Evolutionary conservation across 805 yeast species (phyloP).

Genomic region (Schizosaccharomyces cryophilus): DNA sequence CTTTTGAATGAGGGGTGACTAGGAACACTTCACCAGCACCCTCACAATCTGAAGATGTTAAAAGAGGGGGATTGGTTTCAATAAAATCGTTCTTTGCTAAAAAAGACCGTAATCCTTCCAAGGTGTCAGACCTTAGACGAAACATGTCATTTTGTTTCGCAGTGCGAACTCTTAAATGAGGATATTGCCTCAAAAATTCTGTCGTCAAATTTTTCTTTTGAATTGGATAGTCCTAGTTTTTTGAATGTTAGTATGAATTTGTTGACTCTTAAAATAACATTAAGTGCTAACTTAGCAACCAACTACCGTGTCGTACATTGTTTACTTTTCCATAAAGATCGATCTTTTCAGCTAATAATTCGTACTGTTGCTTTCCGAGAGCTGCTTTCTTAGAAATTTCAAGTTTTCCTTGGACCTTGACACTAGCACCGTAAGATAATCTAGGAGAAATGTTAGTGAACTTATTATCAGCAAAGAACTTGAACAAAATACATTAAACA

Average conservation of each 20-base stretch:
- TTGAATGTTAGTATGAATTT: conserved; percentile 3
- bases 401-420: neutral
- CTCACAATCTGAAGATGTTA: conserved; percentile 83
- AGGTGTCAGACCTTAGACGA: conserved; percentile 48
- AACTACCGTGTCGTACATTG: neutral
- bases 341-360: conserved; percentile 3
- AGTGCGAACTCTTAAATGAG: conserved; percentile 57
- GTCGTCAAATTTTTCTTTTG: conserved; percentile 55
- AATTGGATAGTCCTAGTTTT: conserved; percentile 36
- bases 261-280: neutral
- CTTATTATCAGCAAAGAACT: neutral
- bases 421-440: neutral
- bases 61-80: conserved; percentile 64
- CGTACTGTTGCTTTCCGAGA: conserved; percentile 3
- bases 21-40: conserved; percentile 86
- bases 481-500: neutral
- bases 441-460: neutral
- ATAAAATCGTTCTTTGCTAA: conserved; percentile 30
- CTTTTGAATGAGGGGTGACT: conserved; percentile 12
- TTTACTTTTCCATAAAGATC: neutral
- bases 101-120: conserved; percentile 26
- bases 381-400: neutral
- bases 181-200: conserved; percentile 44
- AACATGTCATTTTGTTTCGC: conserved; percentile 37
- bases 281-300: neutral